phyloP scores from a whole-genome alignment of 192 early-diverging fungal genomes.

The Martensiomyces pterosporus region DNA sequence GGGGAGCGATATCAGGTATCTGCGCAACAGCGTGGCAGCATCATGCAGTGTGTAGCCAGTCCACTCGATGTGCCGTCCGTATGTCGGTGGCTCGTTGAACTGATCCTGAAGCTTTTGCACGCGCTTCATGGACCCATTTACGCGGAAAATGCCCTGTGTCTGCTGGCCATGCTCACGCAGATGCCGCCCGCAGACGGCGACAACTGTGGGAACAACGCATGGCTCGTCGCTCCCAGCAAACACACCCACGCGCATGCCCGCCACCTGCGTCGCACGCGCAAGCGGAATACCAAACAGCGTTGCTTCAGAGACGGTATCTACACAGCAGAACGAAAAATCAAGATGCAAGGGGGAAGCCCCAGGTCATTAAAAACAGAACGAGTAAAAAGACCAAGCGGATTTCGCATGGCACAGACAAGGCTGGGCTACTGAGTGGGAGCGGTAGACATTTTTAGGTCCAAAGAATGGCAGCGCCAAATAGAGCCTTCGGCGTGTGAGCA shows the following conservation, averaged over 20 bases:
- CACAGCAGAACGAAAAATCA: background rate
- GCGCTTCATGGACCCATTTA: conserved; percentile 70
- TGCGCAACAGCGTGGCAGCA: conserved; percentile 68
- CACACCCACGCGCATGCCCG: conserved; percentile 37
- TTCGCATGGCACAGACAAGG: no score
- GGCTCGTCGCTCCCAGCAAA: conserved; percentile 31
- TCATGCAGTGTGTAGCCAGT: conserved; percentile 71
- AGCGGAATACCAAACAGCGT: conserved; percentile 43
- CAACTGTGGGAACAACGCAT: conserved; percentile 44
- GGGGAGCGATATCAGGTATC: conserved; percentile 68
- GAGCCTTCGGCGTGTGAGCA: no score
- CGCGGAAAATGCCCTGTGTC: conserved; percentile 70
- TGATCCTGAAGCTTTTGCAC: conserved; percentile 62
- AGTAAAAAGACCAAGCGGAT: no score
- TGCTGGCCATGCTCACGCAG: conserved; percentile 47
- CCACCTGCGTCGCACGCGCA: conserved; percentile 16
- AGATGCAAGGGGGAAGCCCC: background rate
- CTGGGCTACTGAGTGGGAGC: no score
- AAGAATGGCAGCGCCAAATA: no score
- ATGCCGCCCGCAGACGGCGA: conserved; percentile 45
- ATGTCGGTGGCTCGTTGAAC: conserved; percentile 61
- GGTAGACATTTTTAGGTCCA: no score
- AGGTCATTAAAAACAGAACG: no score
- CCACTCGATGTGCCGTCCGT: conserved; percentile 63
- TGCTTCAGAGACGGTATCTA: conserved; percentile 10